Conservation (phyloP, 768 basidiomycete genomes). For the Pisolithus sp. region DNA sequence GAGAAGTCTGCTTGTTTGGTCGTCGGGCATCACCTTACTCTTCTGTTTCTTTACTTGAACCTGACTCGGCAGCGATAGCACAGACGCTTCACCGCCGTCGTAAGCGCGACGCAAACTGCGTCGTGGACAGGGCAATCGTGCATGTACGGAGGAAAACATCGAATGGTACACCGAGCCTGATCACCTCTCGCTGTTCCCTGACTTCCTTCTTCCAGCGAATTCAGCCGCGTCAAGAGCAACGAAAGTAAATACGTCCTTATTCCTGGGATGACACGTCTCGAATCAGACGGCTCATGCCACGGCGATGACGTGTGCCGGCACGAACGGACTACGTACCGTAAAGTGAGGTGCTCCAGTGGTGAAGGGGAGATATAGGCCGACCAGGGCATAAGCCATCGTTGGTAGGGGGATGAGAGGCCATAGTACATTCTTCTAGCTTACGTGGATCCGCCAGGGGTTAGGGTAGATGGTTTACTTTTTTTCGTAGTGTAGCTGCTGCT, state of each 20-base stretch:
- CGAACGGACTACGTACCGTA: constrained; percentile 84
- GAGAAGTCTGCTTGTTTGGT: constrained; percentile 87
- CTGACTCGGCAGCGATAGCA: neutral
- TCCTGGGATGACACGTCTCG: constrained; percentile 56
- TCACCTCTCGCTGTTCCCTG: neutral
- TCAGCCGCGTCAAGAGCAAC: constrained; percentile 72
- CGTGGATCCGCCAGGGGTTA: constrained; percentile 63
- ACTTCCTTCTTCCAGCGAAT: constrained; percentile 58
- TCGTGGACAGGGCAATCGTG: constrained; percentile 78
- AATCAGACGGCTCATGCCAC: constrained; percentile 56
- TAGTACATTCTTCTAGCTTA: constrained; percentile 78
- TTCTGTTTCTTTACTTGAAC: neutral
- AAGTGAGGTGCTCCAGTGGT: constrained; percentile 85
- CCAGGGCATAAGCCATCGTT: constrained; percentile 63
- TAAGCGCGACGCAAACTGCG: constrained; percentile 70
- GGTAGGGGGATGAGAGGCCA: constrained; percentile 77
- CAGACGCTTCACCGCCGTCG: constrained; percentile 92
- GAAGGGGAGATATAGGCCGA: constrained; percentile 79
- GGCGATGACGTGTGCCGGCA: constrained; percentile 79
- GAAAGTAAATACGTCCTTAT: constrained; percentile 74
- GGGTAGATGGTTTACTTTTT: constrained; percentile 47
- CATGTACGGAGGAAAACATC: constrained; percentile 72
- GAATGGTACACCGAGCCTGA: constrained; percentile 68
- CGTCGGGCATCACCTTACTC: constrained; percentile 53
- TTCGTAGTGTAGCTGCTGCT: neutral